Conservation (phyloP, 441 rosid species). For the Codiaeum variegatum region DNA sequence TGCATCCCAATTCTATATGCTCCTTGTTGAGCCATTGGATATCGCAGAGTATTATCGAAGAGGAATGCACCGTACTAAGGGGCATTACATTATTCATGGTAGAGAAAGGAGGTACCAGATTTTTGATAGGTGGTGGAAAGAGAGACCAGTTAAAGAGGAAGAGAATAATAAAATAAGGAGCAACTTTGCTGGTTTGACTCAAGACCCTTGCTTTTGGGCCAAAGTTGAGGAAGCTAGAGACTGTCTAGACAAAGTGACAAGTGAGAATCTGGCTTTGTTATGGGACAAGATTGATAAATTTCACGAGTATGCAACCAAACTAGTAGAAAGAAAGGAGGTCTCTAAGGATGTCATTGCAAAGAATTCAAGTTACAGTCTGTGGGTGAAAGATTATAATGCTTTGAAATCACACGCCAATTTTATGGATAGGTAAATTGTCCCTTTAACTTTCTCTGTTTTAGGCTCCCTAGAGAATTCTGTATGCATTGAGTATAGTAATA, state of each 20-base stretch:
- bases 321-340: conserved; percentile 52
- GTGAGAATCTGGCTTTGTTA: conserved; percentile 25
- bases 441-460: conserved; percentile 11
- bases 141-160: conserved; percentile 13
- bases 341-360: conserved; percentile 53
- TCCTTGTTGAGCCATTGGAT: conserved; percentile 77
- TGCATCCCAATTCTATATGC: conserved; percentile 54
- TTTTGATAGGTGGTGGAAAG: conserved; percentile 64
- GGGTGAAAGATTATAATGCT: conserved; percentile 40
- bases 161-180: conserved; percentile 36
- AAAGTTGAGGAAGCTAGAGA: conserved; percentile 73
- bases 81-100: conserved; percentile 50
- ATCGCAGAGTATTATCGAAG: conserved; percentile 61
- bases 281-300: conserved; percentile 39
- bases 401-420: conserved; percentile 29
- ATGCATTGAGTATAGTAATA: neutral
- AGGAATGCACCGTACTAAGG: conserved; percentile 21
- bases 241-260: conserved; percentile 37
- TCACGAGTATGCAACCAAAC: conserved; percentile 31
- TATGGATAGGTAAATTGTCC: conserved; percentile 31
- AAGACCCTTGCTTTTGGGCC: conserved; percentile 86
- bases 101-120: conserved; percentile 64
- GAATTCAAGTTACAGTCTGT: conserved; percentile 59
- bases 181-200: conserved; percentile 56
- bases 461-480: neutral